phyloP scores from a whole-genome alignment of 169 alveolate genomes.

The Cryptosporidium muris region DNA sequence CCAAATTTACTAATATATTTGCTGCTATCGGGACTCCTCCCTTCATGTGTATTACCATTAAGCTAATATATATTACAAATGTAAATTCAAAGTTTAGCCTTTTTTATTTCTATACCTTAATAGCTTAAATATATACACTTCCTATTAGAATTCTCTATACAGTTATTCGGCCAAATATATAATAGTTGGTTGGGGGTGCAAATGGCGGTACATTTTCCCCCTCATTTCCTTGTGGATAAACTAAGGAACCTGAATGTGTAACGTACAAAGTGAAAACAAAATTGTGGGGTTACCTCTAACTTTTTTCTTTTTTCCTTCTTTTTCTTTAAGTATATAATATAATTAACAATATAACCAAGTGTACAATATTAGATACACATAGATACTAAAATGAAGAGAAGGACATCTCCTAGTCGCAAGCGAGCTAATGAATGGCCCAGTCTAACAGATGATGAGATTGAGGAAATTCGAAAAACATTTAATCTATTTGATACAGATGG shows the following conservation, averaged over 20 bases:
- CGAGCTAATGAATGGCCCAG: constrained; percentile 87
- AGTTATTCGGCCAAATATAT: too few species aligned
- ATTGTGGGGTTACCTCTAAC: too few species aligned
- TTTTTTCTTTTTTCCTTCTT: too few species aligned
- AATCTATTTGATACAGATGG: constrained; percentile 98
- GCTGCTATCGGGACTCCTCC: constrained; percentile 75
- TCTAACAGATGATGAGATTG: constrained; percentile 96
- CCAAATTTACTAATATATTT: constrained; percentile 76
- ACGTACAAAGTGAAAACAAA: too few species aligned
- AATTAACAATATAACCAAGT: neutral
- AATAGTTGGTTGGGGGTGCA: too few species aligned
- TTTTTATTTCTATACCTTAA: too few species aligned
- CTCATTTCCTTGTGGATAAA: too few species aligned
- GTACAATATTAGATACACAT: too few species aligned
- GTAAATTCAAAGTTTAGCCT: neutral
- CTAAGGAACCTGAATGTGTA: too few species aligned
- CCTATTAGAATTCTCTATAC: too few species aligned
- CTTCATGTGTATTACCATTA: constrained; percentile 69
- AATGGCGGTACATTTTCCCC: too few species aligned
- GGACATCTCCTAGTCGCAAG: constrained; percentile 68
- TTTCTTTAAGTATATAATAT: neutral
- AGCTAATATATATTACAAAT: neutral
- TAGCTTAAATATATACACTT: too few species aligned
- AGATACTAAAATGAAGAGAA: constrained; percentile 32
- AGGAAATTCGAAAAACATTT: constrained; percentile 98